These are phyloP conservation scores for Colletotrichum lentis DNA, from an alignment of 2,329 filamentous ascomycete genomes.

Conservation along the genomic window DNA sequence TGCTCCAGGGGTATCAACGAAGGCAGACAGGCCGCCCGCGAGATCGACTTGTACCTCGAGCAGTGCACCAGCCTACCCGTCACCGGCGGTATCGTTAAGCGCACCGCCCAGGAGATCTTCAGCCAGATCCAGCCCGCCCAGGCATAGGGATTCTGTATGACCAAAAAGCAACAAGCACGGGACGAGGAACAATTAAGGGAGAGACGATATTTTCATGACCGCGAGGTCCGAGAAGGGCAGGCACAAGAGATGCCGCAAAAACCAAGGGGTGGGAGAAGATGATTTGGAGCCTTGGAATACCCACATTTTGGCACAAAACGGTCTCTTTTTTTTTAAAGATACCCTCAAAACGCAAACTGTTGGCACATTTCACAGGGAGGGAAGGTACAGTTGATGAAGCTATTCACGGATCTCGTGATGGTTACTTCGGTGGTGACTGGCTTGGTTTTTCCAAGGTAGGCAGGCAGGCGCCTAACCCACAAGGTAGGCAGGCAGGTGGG, in stretches of 20 bases:
- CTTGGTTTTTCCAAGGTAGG: too few relatives aligned
- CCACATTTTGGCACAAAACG: conserved; percentile 5
- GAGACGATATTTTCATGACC: not conserved
- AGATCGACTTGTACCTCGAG: conserved; percentile 89
- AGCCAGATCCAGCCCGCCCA: conserved; percentile 42
- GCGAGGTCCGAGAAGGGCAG: not conserved
- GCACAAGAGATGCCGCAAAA: not conserved
- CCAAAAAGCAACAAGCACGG: not conserved
- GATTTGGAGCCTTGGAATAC: conserved; percentile 13
- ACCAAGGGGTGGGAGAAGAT: not conserved
- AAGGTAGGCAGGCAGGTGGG: too few relatives aligned
- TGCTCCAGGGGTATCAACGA: conserved; percentile 87
- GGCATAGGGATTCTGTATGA: conserved; percentile 33
- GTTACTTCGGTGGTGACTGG: too few relatives aligned
- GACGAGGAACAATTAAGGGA: not conserved
- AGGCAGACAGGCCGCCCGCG: conserved; percentile 88
- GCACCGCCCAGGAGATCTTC: conserved; percentile 76
- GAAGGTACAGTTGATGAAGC: too few relatives aligned
- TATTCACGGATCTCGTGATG: too few relatives aligned
- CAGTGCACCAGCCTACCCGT: conserved; percentile 82
- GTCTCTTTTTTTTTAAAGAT: too few relatives aligned
- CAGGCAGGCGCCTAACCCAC: too few relatives aligned
- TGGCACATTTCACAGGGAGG: too few relatives aligned
- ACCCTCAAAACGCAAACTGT: too few relatives aligned
- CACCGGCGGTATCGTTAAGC: conserved; percentile 91